phyloP scores from a whole-genome alignment of 441 rosid species.

The Mallotus repandus region DNA sequence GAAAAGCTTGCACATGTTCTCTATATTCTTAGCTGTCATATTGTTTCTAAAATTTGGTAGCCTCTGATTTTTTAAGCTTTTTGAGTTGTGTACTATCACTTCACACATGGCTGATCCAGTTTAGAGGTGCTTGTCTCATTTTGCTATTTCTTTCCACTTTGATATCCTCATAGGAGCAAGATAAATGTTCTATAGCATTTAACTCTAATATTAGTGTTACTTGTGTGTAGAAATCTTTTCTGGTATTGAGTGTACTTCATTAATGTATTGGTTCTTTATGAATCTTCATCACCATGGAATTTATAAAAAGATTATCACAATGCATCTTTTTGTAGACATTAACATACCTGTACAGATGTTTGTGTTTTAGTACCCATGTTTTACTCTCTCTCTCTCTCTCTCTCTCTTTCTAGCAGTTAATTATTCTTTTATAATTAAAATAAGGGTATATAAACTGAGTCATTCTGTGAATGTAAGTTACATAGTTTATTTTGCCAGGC shows the following conservation, averaged over 20 bases:
- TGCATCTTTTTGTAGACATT: not conserved
- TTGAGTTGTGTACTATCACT: too few relatives aligned
- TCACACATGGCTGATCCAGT: too few relatives aligned
- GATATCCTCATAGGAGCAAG: not conserved
- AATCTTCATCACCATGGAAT: not conserved
- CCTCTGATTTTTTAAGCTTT: too few relatives aligned
- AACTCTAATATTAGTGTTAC: not conserved
- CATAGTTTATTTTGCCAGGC: conserved; percentile 44
- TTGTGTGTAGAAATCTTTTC: not conserved
- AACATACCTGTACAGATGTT: not conserved
- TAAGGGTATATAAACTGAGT: not conserved
- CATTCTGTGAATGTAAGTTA: not conserved
- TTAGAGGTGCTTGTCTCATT: too few relatives aligned
- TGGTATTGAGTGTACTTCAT: not conserved
- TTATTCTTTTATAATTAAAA: too few relatives aligned
- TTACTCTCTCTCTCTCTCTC: not conserved
- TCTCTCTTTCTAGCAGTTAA: too few relatives aligned
- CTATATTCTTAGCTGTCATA: too few relatives aligned
- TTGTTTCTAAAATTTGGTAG: too few relatives aligned
- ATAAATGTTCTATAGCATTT: not conserved
- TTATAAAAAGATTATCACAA: not conserved
- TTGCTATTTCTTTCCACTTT: too few relatives aligned
- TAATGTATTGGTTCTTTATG: not conserved
- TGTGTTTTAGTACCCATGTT: not conserved
- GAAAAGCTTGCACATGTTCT: too few relatives aligned